Conservation (phyloP, 192 early-diverging fungal genomes). For the Gamsiella multidivaricata region DNA sequence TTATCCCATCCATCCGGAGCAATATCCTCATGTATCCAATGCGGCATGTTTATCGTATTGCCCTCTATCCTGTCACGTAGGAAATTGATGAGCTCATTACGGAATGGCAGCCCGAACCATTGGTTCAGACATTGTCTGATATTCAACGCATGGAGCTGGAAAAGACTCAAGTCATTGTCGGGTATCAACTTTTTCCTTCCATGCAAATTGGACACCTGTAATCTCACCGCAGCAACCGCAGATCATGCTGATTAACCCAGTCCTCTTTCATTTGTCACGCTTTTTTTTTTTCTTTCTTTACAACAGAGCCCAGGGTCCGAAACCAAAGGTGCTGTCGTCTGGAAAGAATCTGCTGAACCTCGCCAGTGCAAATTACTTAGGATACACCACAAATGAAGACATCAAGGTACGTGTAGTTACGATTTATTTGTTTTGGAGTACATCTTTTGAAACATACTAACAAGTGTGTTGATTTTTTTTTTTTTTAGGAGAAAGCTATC, state of each 20-base stretch:
- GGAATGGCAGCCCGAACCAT: conserved; percentile 95
- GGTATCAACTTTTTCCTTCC: conserved; percentile 47
- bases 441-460: too few relatives aligned
- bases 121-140: conserved; percentile 81
- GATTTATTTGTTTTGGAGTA: too few relatives aligned
- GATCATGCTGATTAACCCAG: not conserved
- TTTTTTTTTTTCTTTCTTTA: not conserved
- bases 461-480: not conserved
- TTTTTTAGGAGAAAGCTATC: conserved; percentile 77
- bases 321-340: conserved; percentile 69
- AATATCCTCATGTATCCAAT: too few relatives aligned
- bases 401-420: conserved; percentile 68
- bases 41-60: too few relatives aligned
- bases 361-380: conserved; percentile 89
- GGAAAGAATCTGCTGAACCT: conserved; percentile 80
- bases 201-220: too few relatives aligned
- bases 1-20: not conserved
- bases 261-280: not conserved
- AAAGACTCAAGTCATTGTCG: conserved; percentile 78
- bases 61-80: conserved; percentile 59
- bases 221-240: too few relatives aligned
- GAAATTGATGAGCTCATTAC: conserved; percentile 96
- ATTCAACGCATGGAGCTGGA: conserved; percentile 81
- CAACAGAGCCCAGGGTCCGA: conserved; percentile 63
- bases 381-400: conserved; percentile 76